Evolutionary conservation across 116 monocot genomes (phyloP).

Genomic region (Papilionanthe hybrid): DNA sequence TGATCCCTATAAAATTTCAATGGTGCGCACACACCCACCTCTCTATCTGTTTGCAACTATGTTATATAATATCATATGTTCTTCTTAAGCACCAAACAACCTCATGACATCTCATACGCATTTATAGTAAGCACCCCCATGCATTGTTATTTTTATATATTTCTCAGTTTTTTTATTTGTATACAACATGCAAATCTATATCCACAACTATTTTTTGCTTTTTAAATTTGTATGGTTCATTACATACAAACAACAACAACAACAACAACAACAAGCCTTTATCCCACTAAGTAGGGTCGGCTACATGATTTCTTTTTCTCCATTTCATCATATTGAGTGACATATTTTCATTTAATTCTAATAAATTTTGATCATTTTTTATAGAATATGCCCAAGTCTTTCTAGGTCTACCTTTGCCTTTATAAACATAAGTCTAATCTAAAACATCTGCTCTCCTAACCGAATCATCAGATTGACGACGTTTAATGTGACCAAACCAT

Average conservation of each 20-base stretch:
- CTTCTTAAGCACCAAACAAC: not conserved
- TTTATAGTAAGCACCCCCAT: not conserved
- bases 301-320: too few relatives aligned
- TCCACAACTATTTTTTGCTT: not conserved
- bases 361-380: too few relatives aligned
- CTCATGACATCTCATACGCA: not conserved
- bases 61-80: not conserved
- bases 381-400: too few relatives aligned
- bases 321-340: too few relatives aligned
- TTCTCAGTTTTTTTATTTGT: not conserved
- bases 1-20: not conserved
- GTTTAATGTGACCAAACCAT: too few relatives aligned
- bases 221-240: not conserved
- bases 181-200: not conserved
- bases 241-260: not conserved
- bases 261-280: too few relatives aligned
- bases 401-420: too few relatives aligned
- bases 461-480: too few relatives aligned
- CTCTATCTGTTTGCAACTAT: not conserved
- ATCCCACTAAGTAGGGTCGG: too few relatives aligned
- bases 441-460: too few relatives aligned
- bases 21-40: not conserved
- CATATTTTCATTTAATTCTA: too few relatives aligned
- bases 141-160: not conserved
- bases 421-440: too few relatives aligned